Conservation (phyloP, 257 asterid species). For the Eucommia ulmoides region DNA sequence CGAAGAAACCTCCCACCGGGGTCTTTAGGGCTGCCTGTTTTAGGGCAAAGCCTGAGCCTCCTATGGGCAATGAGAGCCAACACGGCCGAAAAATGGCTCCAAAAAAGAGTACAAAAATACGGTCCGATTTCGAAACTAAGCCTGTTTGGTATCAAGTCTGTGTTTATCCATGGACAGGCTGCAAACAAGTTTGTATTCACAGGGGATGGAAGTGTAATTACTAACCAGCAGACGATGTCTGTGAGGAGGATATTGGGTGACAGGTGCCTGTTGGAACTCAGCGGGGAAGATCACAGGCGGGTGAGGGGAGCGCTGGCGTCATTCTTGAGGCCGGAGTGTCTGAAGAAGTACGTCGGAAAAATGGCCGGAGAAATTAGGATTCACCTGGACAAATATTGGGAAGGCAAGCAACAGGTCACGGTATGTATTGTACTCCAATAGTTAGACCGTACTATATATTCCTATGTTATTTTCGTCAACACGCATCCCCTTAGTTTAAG, state of each 20-base stretch:
- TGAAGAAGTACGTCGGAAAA: constrained; percentile 48
- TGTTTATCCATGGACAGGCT: constrained; percentile 57
- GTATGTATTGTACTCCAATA: no score
- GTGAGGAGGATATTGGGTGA: constrained; percentile 51
- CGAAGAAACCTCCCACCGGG: constrained; percentile 44
- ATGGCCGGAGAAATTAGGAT: constrained; percentile 42
- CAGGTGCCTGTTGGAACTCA: constrained; percentile 44
- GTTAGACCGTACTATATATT: no score
- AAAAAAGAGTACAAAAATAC: constrained; percentile 33
- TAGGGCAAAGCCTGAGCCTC: constrained; percentile 58
- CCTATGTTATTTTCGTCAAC: no score
- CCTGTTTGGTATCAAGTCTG: constrained; percentile 63
- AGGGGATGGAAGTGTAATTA: constrained; percentile 25
- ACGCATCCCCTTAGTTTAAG: no score
- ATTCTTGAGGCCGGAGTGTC: constrained; percentile 49
- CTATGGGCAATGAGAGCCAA: constrained; percentile 61
- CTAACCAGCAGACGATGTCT: constrained; percentile 44
- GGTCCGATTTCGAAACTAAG: constrained; percentile 56
- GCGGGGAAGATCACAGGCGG: constrained; percentile 51
- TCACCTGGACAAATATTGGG: constrained; percentile 46
- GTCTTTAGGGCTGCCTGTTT: constrained; percentile 45
- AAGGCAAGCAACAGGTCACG: constrained; percentile 40
- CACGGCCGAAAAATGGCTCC: constrained; percentile 54
- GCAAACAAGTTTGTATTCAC: constrained; percentile 62
- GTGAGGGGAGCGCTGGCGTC: constrained; percentile 49